Conservation (phyloP, 495 filamentous ascomycete genomes). For the Talaromyces trachyspermus region DNA sequence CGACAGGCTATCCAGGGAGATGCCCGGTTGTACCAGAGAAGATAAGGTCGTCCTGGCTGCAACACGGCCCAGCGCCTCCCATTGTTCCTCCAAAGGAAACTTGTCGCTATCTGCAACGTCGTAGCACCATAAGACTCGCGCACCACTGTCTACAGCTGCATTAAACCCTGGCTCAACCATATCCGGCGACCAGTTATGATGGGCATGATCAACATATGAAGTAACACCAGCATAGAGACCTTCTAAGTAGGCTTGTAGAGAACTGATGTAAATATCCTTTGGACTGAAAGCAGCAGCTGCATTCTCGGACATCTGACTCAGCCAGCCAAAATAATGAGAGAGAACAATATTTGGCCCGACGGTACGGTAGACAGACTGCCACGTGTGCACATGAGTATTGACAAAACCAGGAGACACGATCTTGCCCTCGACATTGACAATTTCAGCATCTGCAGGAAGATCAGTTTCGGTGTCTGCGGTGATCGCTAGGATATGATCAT, state of each 20-base stretch:
- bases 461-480: constrained; percentile 5
- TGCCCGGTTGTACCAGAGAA: not conserved
- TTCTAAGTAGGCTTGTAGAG: constrained; percentile 34
- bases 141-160: constrained; percentile 31
- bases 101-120: constrained; percentile 13
- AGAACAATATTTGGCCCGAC: constrained; percentile 25
- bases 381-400: constrained; percentile 46
- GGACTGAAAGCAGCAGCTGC: constrained; percentile 18
- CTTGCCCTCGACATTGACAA: constrained; percentile 38
- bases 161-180: constrained; percentile 26
- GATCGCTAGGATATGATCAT: constrained; percentile 31
- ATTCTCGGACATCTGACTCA: constrained; percentile 10
- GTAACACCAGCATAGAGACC: constrained; percentile 29
- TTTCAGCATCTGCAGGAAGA: constrained; percentile 14
- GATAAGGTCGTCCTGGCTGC: not conserved
- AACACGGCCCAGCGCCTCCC: not conserved
- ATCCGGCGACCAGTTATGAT: constrained; percentile 19
- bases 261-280: constrained; percentile 32
- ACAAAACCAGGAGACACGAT: constrained; percentile 46
- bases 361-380: constrained; percentile 41
- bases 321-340: constrained; percentile 20
- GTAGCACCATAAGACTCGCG: constrained; percentile 32
- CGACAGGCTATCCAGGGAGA: not conserved
- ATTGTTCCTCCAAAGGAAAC: not conserved
- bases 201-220: constrained; percentile 25